These are phyloP conservation scores for Sclerotinia borealis DNA, from an alignment of 2,329 filamentous ascomycete genomes.

Conservation along the genomic window DNA sequence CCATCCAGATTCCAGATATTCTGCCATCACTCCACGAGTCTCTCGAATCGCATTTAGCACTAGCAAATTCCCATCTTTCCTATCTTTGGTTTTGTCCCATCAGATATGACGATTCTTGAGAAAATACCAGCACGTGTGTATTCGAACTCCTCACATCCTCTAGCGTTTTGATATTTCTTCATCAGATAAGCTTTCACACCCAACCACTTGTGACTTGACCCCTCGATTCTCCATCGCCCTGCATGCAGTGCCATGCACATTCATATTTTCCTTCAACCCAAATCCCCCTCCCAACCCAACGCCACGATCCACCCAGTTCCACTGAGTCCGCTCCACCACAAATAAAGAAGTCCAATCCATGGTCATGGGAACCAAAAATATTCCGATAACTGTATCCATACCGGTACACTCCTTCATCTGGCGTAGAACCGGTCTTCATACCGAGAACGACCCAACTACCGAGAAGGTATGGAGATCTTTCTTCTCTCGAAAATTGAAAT, in stretches of 20 bases:
- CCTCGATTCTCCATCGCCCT: not conserved
- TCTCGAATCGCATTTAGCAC: not conserved
- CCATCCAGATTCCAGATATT: not conserved
- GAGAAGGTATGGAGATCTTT: not conserved
- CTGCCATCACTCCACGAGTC: not conserved
- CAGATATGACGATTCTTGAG: not conserved
- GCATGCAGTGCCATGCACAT: conserved; percentile 4
- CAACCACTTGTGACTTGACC: no score
- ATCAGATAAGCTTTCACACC: no score
- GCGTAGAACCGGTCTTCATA: not conserved
- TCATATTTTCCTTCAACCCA: not conserved
- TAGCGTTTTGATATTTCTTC: not conserved
- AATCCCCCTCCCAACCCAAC: not conserved
- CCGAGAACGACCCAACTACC: not conserved
- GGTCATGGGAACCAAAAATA: not conserved
- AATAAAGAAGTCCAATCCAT: not conserved
- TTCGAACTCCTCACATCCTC: not conserved
- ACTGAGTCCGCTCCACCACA: not conserved
- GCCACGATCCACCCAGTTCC: not conserved
- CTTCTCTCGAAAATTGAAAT: not conserved
- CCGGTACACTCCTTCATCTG: no score
- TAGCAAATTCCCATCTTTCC: not conserved
- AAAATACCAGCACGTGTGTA: not conserved
- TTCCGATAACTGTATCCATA: not conserved
- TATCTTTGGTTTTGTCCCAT: no score